phyloP scores from a whole-genome alignment of 192 early-diverging fungal genomes.

The Coemansia sp. region DNA sequence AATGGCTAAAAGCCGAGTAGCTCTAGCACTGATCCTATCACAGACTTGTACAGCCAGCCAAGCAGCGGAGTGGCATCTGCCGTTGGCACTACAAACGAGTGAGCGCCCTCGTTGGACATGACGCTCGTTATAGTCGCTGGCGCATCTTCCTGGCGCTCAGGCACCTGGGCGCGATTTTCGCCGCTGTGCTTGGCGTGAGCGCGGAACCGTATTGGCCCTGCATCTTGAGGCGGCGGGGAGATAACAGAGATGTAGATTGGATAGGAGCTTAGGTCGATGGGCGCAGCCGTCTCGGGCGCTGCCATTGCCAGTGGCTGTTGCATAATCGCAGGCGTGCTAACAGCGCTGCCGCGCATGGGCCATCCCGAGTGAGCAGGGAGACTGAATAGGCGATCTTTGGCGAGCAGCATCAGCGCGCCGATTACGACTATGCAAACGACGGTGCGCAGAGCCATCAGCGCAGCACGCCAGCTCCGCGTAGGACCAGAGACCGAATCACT shows the following conservation, averaged over 20 bases:
- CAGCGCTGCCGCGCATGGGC: background rate
- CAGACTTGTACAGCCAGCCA: conserved; percentile 3
- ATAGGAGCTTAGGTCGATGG: background rate
- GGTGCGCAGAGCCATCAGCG: background rate
- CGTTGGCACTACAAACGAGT: background rate
- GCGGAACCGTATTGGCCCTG: background rate
- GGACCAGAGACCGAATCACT: background rate
- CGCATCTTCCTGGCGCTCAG: background rate
- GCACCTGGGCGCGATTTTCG: too few relatives aligned
- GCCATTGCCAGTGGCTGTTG: background rate
- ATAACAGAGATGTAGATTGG: conserved; percentile 4
- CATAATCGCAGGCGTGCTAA: background rate
- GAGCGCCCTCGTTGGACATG: conserved; percentile 1
- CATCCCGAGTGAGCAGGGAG: background rate
- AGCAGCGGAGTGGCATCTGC: background rate
- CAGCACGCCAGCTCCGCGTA: conserved; percentile 1
- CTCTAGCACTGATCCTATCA: conserved; percentile 1
- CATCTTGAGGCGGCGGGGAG: background rate
- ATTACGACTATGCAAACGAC: background rate
- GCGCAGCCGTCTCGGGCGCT: background rate
- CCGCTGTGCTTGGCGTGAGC: background rate
- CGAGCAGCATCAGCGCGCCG: conserved; percentile 3
- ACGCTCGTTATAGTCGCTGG: background rate
- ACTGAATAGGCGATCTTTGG: background rate
- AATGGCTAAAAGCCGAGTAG: background rate